Evolutionary conservation across 192 early-diverging fungal species (phyloP).

Genomic region (Backusella australiensis): DNA sequence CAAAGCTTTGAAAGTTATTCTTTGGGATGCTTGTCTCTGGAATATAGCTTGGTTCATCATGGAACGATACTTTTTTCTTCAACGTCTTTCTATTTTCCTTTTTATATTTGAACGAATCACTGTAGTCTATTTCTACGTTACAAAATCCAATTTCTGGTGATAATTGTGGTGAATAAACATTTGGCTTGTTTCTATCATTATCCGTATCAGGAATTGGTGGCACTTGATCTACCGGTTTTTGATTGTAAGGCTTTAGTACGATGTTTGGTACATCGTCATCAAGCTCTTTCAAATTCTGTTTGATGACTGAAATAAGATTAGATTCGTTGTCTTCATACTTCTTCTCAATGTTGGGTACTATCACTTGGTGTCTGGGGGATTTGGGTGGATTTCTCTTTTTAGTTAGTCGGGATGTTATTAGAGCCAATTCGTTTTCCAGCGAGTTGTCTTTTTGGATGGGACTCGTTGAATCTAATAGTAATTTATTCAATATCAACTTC

Average conservation of each 20-base stretch:
- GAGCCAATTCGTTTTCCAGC: not conserved
- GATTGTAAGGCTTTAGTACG: not conserved
- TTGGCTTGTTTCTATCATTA: not conserved
- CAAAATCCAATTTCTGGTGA: not conserved
- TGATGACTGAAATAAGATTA: not conserved
- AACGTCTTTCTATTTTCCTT: not conserved
- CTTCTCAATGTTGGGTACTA: not conserved
- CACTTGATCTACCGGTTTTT: not conserved
- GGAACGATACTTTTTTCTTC: slow-evolving; percentile 12
- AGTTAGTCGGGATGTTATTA: not conserved
- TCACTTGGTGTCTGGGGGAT: not conserved
- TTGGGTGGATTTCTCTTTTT: not conserved
- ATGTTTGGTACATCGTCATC: not conserved
- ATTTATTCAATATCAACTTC: not conserved
- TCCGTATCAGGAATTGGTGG: not conserved
- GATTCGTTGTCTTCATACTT: not conserved
- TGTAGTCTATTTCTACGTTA: not conserved
- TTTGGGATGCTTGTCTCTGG: not conserved
- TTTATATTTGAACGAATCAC: not conserved
- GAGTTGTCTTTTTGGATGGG: not conserved
- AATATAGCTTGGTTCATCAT: slow-evolving; percentile 1
- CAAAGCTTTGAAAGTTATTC: not conserved
- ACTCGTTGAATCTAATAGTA: not conserved
- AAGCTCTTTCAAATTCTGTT: not conserved
- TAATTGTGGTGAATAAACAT: slow-evolving; percentile 10